These are phyloP conservation scores for Cryomyces antarcticus DNA, from an alignment of 495 filamentous ascomycete genomes.

Conservation along the genomic window DNA sequence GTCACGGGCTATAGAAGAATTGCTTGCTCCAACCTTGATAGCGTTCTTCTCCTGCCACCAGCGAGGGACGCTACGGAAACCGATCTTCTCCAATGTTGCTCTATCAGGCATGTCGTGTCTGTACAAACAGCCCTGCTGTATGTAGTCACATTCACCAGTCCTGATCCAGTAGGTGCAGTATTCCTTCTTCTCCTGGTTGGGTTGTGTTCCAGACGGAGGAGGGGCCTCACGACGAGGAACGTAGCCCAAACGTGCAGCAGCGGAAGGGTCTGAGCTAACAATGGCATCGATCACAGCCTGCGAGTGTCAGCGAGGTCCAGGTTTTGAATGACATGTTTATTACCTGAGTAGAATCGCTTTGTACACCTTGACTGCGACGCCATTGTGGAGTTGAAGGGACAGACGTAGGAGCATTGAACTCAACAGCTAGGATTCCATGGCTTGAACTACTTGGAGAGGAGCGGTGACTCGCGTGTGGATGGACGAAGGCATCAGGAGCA, in stretches of 20 bases:
- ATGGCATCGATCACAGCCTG: constrained; percentile 9
- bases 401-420: not conserved
- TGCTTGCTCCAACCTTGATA: constrained; percentile 5
- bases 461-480: not conserved
- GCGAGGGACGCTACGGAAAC: constrained; percentile 32
- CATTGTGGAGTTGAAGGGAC: not conserved
- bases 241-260: constrained; percentile 3
- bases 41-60: constrained; percentile 33
- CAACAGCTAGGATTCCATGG: too few species aligned
- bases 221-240: not conserved
- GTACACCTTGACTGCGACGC: not conserved
- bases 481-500: constrained; percentile 6
- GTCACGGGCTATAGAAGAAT: not conserved
- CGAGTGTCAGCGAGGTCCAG: not conserved
- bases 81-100: constrained; percentile 37
- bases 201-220: constrained; percentile 15
- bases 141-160: constrained; percentile 65
- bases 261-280: constrained; percentile 1
- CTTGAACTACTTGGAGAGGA: too few species aligned
- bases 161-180: constrained; percentile 81
- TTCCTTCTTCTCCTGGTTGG: constrained; percentile 33
- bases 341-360: not conserved
- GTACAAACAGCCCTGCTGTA: constrained; percentile 66
- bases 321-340: not conserved
- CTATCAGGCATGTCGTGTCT: constrained; percentile 72